These are phyloP conservation scores for Capniomyces stellatus DNA, from an alignment of 371 early-diverging fungal genomes.

Conservation along the genomic window DNA sequence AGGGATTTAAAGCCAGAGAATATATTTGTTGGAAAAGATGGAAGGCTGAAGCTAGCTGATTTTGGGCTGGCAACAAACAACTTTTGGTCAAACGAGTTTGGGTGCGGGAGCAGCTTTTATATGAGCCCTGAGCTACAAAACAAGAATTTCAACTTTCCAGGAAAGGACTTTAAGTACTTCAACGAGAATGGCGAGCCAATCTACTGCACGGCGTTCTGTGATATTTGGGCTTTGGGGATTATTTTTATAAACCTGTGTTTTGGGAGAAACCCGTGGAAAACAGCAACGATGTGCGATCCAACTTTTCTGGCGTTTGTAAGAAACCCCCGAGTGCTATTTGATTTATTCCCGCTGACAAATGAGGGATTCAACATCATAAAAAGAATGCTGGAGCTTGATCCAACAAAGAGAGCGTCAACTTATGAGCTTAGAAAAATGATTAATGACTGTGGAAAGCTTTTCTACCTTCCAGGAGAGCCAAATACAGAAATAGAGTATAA, in stretches of 20 bases:
- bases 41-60: conserved; percentile 70
- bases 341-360: conserved; percentile 35
- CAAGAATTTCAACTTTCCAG: conserved; percentile 26
- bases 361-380: conserved; percentile 41
- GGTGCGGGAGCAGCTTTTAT: conserved; percentile 82
- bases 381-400: conserved; percentile 60
- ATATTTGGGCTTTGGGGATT: conserved; percentile 70
- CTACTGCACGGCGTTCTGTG: conserved; percentile 60
- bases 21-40: conserved; percentile 20
- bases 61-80: conserved; percentile 84
- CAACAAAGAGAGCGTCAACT: conserved; percentile 9
- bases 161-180: conserved; percentile 33
- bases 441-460: background rate
- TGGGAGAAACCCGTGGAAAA: conserved; percentile 64
- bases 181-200: conserved; percentile 41
- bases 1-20: conserved; percentile 37
- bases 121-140: conserved; percentile 83
- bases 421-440: conserved; percentile 12
- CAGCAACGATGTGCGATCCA: conserved; percentile 46
- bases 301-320: conserved; percentile 45
- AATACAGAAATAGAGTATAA: no score
- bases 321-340: conserved; percentile 37
- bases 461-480: no score
- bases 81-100: conserved; percentile 49
- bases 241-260: conserved; percentile 57